phyloP scores from a whole-genome alignment of 805 yeast genomes.

The Yamadazyma paraphyllophila region DNA sequence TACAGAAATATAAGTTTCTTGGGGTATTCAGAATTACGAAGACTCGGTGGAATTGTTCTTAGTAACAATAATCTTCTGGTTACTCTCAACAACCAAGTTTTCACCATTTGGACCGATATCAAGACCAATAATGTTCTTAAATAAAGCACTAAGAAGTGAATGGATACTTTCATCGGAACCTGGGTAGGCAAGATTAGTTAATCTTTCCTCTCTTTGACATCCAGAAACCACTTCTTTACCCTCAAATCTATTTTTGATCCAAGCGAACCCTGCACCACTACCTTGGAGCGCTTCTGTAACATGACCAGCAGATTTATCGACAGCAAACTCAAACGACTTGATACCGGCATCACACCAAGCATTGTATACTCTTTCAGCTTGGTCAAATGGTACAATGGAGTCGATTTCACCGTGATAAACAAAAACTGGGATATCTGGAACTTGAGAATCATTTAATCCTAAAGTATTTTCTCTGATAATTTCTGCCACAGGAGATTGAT shows the following conservation, averaged over 20 bases:
- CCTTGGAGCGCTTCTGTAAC: constrained; percentile 17
- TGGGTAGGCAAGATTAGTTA: constrained; percentile 44
- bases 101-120: constrained; percentile 28
- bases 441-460: constrained; percentile 10
- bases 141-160: constrained; percentile 14
- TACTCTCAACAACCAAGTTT: constrained; percentile 15
- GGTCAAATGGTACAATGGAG: constrained; percentile 18
- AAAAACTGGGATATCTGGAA: constrained; percentile 24
- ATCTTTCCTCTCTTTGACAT: constrained; percentile 53
- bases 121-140: constrained; percentile 17
- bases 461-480: constrained; percentile 12
- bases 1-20: no score
- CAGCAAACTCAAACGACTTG: constrained; percentile 24
- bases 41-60: constrained; percentile 6
- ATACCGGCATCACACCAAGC: constrained; percentile 25
- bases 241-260: constrained; percentile 20
- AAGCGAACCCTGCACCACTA: constrained; percentile 18
- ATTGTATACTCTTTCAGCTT: constrained; percentile 18
- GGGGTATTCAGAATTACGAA: neutral
- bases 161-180: constrained; percentile 44
- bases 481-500: constrained; percentile 2
- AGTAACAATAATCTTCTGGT: neutral
- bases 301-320: constrained; percentile 23
- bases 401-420: constrained; percentile 21
- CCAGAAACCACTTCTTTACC: constrained; percentile 46